Conservation (phyloP, 2,329 filamentous ascomycete species). For the Pseudogymnoascus sp. region DNA sequence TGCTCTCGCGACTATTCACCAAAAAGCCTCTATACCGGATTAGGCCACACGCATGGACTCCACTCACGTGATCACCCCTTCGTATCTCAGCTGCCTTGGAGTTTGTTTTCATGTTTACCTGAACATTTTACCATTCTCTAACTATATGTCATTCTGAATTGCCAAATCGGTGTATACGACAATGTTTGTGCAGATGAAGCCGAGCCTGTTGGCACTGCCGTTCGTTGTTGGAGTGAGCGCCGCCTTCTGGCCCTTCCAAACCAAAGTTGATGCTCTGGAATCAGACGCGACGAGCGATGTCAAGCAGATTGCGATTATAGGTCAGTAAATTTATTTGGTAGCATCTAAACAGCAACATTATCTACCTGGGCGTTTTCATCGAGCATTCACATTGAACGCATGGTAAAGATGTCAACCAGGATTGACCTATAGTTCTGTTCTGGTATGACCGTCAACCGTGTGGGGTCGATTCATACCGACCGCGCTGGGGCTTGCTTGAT, state of each 20-base stretch:
- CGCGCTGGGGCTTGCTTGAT: background rate
- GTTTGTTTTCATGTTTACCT: background rate
- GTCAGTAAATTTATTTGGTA: constrained; percentile 18
- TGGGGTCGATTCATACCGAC: background rate
- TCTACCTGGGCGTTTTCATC: background rate
- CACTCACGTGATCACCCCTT: background rate
- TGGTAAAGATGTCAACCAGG: background rate
- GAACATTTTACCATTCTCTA: background rate
- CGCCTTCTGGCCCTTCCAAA: constrained; percentile 25
- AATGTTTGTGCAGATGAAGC: constrained; percentile 4
- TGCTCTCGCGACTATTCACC: constrained; percentile 9
- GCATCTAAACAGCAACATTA: no score
- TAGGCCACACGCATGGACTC: background rate
- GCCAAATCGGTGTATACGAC: background rate
- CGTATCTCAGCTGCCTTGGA: background rate
- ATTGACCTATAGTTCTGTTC: background rate
- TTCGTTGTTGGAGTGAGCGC: constrained; percentile 18
- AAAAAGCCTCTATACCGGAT: constrained; percentile 9
- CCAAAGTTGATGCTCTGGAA: constrained; percentile 16
- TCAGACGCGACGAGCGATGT: constrained; percentile 16
- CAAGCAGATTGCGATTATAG: constrained; percentile 28
- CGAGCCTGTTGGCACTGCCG: constrained; percentile 15
- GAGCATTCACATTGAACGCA: background rate
- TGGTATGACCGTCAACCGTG: background rate
- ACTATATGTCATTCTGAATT: background rate